A percentile compares a stretch with the other conserved stretches of the same genome.
Conservation (phyloP, 2,329 filamentous ascomycete species). For the Polytolypa hystricis region DNA sequence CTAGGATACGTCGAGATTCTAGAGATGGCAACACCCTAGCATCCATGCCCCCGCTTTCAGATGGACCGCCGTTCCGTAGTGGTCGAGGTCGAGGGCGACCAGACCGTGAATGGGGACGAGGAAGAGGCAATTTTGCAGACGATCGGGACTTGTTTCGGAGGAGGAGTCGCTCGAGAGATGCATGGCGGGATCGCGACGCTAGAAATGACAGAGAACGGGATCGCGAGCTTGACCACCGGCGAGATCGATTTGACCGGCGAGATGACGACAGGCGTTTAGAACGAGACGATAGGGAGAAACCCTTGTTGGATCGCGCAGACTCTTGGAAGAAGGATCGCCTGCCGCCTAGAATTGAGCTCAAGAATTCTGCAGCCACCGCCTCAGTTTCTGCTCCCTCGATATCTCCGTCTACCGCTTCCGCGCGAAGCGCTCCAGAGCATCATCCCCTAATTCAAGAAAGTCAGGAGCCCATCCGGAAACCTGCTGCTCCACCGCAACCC, state of each 20-base stretch:
- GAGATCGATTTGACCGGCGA: slow-evolving; percentile 19
- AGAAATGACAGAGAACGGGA: slow-evolving; percentile 24
- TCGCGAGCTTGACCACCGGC: slow-evolving; percentile 12
- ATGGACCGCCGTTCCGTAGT: slow-evolving; percentile 26
- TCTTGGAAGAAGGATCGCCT: slow-evolving; percentile 32
- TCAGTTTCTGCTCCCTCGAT: slow-evolving; percentile 6
- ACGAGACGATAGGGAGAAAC: slow-evolving; percentile 16
- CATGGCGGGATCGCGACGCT: slow-evolving; percentile 30
- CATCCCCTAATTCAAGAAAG: slow-evolving; percentile 9
- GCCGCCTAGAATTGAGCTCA: slow-evolving; percentile 15
- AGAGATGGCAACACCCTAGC: slow-evolving; percentile 31
- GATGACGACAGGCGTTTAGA: slow-evolving; percentile 21
- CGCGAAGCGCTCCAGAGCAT: slow-evolving; percentile 1
- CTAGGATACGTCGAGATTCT: slow-evolving; percentile 33
- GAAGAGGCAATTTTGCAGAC: slow-evolving; percentile 28
- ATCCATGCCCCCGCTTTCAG: slow-evolving; percentile 25
- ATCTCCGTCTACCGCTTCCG: not conserved
- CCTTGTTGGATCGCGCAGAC: slow-evolving; percentile 21
- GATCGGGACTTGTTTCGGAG: slow-evolving; percentile 33
- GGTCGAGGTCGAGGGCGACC: slow-evolving; percentile 33
- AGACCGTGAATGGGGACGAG: slow-evolving; percentile 33
- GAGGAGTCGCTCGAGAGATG: slow-evolving; percentile 35
- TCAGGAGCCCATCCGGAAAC: not conserved
- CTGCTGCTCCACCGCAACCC: slow-evolving; percentile 3
- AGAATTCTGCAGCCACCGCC: slow-evolving; percentile 16